Evolutionary conservation across 768 basidiomycete genomes (phyloP).

Genomic region (Tylopilus intermedius): DNA sequence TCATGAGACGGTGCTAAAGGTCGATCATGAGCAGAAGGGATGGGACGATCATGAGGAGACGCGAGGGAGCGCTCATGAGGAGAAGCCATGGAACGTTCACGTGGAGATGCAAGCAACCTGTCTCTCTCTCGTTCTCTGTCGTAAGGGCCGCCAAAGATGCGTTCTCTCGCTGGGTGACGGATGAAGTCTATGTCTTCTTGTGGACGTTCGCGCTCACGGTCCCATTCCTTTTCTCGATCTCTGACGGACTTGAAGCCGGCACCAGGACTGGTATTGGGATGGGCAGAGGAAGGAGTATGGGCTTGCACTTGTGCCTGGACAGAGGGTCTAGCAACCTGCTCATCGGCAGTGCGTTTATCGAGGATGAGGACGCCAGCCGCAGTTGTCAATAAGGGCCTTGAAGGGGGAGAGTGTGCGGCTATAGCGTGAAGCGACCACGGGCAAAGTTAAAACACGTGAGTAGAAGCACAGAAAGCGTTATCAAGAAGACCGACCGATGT

Average conservation of each 20-base stretch:
- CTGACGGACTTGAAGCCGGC: constrained; percentile 20
- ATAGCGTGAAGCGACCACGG: background rate
- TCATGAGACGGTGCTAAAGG: constrained; percentile 21
- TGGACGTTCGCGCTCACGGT: constrained; percentile 27
- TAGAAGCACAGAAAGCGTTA: background rate
- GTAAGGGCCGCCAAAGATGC: constrained; percentile 14
- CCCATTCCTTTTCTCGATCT: constrained; percentile 28
- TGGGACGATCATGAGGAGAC: constrained; percentile 24
- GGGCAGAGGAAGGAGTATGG: constrained; percentile 13
- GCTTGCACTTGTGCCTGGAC: constrained; percentile 17
- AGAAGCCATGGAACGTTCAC: constrained; percentile 22
- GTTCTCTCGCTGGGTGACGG: constrained; percentile 25
- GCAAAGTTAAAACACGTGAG: constrained; percentile 1
- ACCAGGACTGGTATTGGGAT: constrained; percentile 22
- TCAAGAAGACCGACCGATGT: constrained; percentile 17
- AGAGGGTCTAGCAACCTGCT: constrained; percentile 25
- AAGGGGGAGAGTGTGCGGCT: constrained; percentile 28
- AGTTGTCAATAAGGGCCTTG: constrained; percentile 24
- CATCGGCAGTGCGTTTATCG: constrained; percentile 29
- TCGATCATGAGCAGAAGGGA: constrained; percentile 17
- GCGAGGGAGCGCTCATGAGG: constrained; percentile 21
- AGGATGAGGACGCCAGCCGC: constrained; percentile 26
- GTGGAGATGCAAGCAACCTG: constrained; percentile 20
- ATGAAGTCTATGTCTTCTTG: constrained; percentile 28
- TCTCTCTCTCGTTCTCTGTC: constrained; percentile 29